Conservation (phyloP, 257 asterid genomes). For the Nyctanthes arbortristis region DNA sequence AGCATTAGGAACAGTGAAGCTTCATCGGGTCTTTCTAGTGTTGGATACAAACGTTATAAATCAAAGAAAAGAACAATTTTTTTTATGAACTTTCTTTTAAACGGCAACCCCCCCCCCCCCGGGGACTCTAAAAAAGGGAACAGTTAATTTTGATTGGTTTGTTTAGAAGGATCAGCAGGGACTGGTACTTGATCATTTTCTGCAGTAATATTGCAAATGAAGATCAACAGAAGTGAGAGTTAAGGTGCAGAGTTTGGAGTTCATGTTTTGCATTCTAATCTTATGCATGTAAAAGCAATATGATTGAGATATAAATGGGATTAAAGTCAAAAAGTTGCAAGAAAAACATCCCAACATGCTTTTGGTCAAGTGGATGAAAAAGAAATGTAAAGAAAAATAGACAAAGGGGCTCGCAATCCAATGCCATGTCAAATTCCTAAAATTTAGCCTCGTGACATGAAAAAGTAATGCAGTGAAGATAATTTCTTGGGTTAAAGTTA, state of each 20-base stretch:
- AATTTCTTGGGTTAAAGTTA: background rate
- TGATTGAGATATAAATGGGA: constrained; percentile 30
- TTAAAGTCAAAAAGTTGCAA: constrained; percentile 50
- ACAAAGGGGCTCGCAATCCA: constrained; percentile 25
- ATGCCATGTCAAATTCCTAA: constrained; percentile 27
- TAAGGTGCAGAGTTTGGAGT: constrained; percentile 2
- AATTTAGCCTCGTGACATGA: background rate
- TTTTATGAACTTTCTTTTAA: too few relatives aligned
- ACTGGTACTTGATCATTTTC: too few relatives aligned
- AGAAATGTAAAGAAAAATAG: background rate
- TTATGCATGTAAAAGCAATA: constrained; percentile 33
- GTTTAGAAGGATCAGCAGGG: too few relatives aligned
- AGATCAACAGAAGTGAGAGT: background rate
- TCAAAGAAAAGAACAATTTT: too few relatives aligned
- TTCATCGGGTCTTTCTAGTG: too few relatives aligned
- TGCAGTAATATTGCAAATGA: background rate
- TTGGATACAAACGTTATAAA: too few relatives aligned
- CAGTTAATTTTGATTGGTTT: too few relatives aligned
- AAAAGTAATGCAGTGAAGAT: background rate
- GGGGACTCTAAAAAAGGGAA: too few relatives aligned
- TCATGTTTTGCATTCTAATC: constrained; percentile 6
- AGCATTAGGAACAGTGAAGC: too few relatives aligned
- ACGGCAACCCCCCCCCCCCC: too few relatives aligned
- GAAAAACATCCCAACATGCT: constrained; percentile 44
- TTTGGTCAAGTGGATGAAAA: constrained; percentile 13